Conservation (phyloP, 768 basidiomycete genomes). For the Pulveroboletus sp. region DNA sequence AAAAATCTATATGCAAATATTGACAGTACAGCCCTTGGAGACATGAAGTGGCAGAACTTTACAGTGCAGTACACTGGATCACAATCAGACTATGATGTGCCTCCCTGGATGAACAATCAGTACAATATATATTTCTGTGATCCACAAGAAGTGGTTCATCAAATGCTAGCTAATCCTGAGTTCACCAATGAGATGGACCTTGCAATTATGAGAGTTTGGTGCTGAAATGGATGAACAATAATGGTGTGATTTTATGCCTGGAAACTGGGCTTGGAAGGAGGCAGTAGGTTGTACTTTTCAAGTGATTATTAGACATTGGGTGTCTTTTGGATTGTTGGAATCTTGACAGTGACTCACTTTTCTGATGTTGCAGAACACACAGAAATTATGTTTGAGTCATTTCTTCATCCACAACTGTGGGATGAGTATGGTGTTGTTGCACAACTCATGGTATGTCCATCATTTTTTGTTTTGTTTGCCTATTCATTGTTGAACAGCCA, state of each 20-base stretch:
- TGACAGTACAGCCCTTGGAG: not conserved
- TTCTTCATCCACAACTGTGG: too few species aligned
- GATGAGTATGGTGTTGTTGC: too few species aligned
- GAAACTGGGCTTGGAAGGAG: not conserved
- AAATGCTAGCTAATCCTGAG: not conserved
- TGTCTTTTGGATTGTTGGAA: too few species aligned
- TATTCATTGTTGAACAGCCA: too few species aligned
- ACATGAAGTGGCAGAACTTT: slow-evolving; percentile 2
- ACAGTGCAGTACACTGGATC: not conserved
- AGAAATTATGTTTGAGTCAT: too few species aligned
- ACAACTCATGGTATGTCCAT: too few species aligned
- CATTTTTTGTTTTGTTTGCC: too few species aligned
- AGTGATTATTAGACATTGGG: too few species aligned
- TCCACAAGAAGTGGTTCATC: not conserved
- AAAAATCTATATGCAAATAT: not conserved
- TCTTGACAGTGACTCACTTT: too few species aligned
- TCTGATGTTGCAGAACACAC: too few species aligned
- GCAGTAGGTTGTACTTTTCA: not conserved
- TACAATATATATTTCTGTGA: not conserved
- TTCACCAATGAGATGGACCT: not conserved
- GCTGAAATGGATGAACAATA: not conserved
- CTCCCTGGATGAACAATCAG: not conserved
- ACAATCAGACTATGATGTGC: not conserved
- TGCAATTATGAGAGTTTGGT: not conserved
- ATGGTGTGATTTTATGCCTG: not conserved